phyloP scores from a whole-genome alignment of 768 basidiomycete genomes.

The Leccinum sublutescens region DNA sequence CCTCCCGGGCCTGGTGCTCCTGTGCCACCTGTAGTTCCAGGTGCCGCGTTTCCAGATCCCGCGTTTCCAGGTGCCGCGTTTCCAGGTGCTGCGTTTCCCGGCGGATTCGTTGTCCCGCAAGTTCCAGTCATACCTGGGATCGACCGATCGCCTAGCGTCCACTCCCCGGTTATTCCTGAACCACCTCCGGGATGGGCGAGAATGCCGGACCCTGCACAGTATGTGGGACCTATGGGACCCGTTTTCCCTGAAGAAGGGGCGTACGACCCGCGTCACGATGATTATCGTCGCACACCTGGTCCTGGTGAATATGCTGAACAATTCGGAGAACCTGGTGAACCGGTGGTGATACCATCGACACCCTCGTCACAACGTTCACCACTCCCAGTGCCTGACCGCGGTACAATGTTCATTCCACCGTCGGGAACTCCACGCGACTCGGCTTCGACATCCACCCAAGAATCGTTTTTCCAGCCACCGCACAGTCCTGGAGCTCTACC shows the following conservation, averaged over 20 bases:
- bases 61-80: conserved; percentile 1
- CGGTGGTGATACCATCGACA: conserved; percentile 22
- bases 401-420: conserved; percentile 13
- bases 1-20: conserved; percentile 15
- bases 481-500: conserved; percentile 13
- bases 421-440: conserved; percentile 4
- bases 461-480: conserved; percentile 17
- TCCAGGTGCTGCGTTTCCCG: conserved; percentile 12
- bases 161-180: conserved; percentile 29
- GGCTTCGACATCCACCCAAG: conserved; percentile 28
- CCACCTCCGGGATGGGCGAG: conserved; percentile 12
- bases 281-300: conserved; percentile 1
- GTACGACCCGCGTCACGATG: neutral
- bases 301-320: conserved; percentile 10
- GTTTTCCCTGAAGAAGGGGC: conserved; percentile 39
- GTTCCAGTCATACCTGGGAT: conserved; percentile 25
- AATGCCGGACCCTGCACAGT: conserved; percentile 26
- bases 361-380: conserved; percentile 19
- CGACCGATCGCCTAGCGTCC: conserved; percentile 3
- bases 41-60: conserved; percentile 7
- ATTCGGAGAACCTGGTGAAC: conserved; percentile 15
- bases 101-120: conserved; percentile 21
- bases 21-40: conserved; percentile 18
- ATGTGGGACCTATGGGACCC: conserved; percentile 17
- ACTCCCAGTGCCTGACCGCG: conserved; percentile 20